Evolutionary conservation across 768 basidiomycete genomes (phyloP).

Genomic region (Kwoniella heveanensis): DNA sequence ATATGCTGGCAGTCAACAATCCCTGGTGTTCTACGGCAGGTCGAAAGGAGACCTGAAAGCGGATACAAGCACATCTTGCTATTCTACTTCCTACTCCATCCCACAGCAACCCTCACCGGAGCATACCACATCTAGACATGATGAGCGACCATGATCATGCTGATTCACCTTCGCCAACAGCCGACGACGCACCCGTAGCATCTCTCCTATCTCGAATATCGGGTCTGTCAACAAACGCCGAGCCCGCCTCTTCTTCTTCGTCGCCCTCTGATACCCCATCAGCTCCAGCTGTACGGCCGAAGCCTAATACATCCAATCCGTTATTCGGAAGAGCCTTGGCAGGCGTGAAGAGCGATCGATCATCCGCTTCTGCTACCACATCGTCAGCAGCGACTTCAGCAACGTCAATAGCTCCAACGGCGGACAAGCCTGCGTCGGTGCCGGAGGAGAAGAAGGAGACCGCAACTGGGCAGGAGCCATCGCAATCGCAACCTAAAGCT

Average conservation of each 20-base stretch:
- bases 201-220: constrained; percentile 44
- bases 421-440: background rate
- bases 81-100: too few relatives aligned
- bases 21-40: too few relatives aligned
- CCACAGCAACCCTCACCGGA: too few relatives aligned
- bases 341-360: constrained; percentile 35
- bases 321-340: constrained; percentile 46
- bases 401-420: constrained; percentile 8
- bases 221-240: constrained; percentile 32
- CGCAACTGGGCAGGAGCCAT: background rate
- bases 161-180: background rate
- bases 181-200: constrained; percentile 34
- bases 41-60: too few relatives aligned
- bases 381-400: constrained; percentile 7
- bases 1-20: too few relatives aligned
- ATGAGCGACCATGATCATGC: background rate
- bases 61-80: too few relatives aligned
- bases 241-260: constrained; percentile 3
- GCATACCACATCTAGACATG: too few relatives aligned
- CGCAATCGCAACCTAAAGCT: background rate
- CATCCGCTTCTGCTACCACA: background rate
- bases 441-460: constrained; percentile 7
- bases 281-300: constrained; percentile 21
- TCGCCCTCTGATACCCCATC: constrained; percentile 8
- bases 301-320: constrained; percentile 30